Base-by-base conservation (phyloP, 1,284 basidiomycete genomes). In the Boletellus deceptivus region DNA sequence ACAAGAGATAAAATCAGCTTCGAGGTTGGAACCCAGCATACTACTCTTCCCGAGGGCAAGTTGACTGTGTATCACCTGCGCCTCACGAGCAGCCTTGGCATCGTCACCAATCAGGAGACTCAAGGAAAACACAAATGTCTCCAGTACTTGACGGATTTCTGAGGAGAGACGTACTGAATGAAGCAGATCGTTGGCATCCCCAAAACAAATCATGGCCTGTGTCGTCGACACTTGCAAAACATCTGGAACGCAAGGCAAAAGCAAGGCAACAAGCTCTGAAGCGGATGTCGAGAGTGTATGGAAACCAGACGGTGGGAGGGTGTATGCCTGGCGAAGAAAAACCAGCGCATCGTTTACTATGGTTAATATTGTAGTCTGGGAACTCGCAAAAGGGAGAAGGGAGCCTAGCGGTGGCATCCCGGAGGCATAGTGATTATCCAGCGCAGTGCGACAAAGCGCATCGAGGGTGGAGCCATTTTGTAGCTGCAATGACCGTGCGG, bases 61-160 rank as follows among this genome's bases (percentile, higher is more conserved):
- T 54, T 86, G 84, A 39, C 82, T 77, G 49, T 86, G 83, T 71
- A 86, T 79, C 67, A 86, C 75, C 56, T 86, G 84, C 14, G 82
- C 78, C 65, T 86, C 84, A 54, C 76, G 72, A 18, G 78, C 76
- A 46, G 75, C 76, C 62, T 84, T 86, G n/a, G 76, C 77, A 55
- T 87, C 83, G 57, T 88, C 85, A 35, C 80, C 82, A 27, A 85
- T 73, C 22, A 83, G 59, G 52, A 84, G 69, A 54, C 76, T 79
- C 42, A 89, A 64, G 9, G 80, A 79, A 43, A 86, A 59, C 2
- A 74, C 73, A 53, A 86, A 83, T 13, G 72, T 71, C 55, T 88
- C 85, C 25, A 90, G 64, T 27, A 77, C 75, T 49, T 78, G 75
- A 53, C 80, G 74, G 29, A 84, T 72, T 39, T 76, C 74, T 7